Evolutionary conservation across 176 grass and related monocot species (phyloP).

Genomic region (Triticum timopheevii): DNA sequence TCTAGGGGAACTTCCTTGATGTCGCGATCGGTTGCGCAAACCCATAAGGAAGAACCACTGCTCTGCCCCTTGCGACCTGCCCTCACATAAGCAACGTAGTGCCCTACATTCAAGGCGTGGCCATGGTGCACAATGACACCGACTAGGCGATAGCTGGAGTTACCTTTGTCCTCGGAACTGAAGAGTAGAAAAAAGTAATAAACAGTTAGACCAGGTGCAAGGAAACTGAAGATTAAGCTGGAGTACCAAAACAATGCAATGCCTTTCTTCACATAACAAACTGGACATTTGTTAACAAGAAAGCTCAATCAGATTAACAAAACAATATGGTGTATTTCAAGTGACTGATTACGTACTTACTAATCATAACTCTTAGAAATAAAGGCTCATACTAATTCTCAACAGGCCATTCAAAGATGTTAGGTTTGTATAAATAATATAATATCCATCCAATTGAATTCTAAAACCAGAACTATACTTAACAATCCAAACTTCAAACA

Average conservation of each 20-base stretch:
- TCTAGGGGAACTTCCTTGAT: conserved; percentile 54
- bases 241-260: not conserved
- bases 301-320: not conserved
- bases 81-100: conserved; percentile 65
- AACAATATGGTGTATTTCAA: not conserved
- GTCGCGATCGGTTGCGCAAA: conserved; percentile 49
- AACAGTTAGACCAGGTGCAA: not conserved
- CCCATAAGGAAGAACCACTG: conserved; percentile 41
- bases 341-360: not conserved
- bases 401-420: not conserved
- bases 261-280: not conserved
- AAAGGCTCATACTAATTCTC: conserved; percentile 1
- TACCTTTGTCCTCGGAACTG: conserved; percentile 38
- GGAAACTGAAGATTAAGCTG: not conserved
- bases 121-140: conserved; percentile 52
- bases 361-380: not conserved
- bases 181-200: not conserved
- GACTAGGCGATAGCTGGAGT: conserved; percentile 35
- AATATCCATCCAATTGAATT: not conserved
- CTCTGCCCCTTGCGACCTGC: conserved; percentile 6
- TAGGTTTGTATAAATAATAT: too few species aligned
- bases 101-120: not conserved
- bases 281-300: conserved; percentile 16
- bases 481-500: not conserved
- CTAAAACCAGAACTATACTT: not conserved